A percentile compares a stretch with the other conserved stretches of the same genome.
Evolutionary conservation across 148 eudicot species (phyloP).

Genomic region (Arctostaphylos glauca): DNA sequence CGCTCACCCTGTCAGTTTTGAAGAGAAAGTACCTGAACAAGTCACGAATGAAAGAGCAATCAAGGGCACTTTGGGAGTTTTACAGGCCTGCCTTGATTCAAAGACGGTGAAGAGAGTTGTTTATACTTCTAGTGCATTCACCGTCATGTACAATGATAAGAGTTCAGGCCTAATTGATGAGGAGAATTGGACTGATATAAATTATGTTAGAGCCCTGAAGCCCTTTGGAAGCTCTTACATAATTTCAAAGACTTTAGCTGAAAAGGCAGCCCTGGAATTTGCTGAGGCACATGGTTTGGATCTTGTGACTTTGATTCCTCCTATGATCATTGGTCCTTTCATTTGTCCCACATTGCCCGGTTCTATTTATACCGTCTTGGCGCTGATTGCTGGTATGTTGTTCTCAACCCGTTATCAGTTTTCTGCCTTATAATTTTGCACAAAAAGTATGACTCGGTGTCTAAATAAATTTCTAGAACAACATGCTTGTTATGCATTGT

Average conservation of each 20-base stretch:
- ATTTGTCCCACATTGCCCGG: slow-evolving; percentile 32
- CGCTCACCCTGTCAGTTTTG: slow-evolving; percentile 38
- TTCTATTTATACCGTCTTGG: slow-evolving; percentile 26
- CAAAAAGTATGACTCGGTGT: background rate
- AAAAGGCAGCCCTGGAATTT: slow-evolving; percentile 39
- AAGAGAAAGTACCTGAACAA: slow-evolving; percentile 34
- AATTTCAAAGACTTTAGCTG: slow-evolving; percentile 39
- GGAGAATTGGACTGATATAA: slow-evolving; percentile 31
- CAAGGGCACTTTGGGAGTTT: slow-evolving; percentile 23
- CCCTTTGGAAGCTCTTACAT: slow-evolving; percentile 23
- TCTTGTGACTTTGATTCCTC: slow-evolving; percentile 33
- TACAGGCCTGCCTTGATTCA: slow-evolving; percentile 34
- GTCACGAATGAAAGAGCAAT: slow-evolving; percentile 25
- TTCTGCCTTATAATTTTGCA: background rate
- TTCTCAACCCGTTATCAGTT: background rate
- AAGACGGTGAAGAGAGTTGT: slow-evolving; percentile 47
- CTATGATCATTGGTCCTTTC: slow-evolving; percentile 41
- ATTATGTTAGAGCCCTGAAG: slow-evolving; percentile 19
- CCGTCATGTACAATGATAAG: slow-evolving; percentile 20
- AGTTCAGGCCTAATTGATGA: slow-evolving; percentile 24
- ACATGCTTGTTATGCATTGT: too few relatives aligned
- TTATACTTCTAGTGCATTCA: slow-evolving; percentile 36
- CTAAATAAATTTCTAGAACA: background rate
- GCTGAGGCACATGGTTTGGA: slow-evolving; percentile 37
- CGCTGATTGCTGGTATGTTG: slow-evolving; percentile 33